Evolutionary conservation across 2,329 filamentous ascomycete genomes (phyloP).

Genomic region (Ophiostoma fasciatum): DNA sequence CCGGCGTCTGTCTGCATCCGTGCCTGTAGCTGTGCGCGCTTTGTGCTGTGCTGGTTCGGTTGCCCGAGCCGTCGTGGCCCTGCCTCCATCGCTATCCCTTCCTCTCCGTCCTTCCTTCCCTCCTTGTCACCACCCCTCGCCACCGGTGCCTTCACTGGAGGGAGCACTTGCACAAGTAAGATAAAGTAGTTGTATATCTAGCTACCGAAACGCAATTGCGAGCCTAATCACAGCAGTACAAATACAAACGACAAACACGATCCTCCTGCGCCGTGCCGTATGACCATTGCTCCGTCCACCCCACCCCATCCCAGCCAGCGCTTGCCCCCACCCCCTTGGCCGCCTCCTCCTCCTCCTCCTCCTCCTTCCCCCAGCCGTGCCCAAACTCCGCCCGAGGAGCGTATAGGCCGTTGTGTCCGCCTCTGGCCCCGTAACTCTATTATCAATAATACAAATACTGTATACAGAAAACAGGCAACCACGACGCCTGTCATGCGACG

Average conservation of each 20-base stretch:
- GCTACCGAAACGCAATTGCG: no score
- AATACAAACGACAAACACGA: no score
- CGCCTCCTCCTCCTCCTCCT: no score
- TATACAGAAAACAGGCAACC: constrained; percentile 13
- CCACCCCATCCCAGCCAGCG: background rate
- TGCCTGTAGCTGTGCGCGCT: background rate
- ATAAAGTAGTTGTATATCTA: no score
- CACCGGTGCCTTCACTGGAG: no score
- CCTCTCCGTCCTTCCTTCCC: background rate
- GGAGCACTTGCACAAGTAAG: no score
- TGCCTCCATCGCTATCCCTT: constrained; percentile 1
- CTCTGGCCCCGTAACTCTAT: constrained; percentile 8
- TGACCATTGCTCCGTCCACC: background rate
- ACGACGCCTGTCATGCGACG: constrained; percentile 10
- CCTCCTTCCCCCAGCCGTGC: constrained; percentile 4
- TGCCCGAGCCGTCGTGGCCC: no score
- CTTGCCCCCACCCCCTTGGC: constrained; percentile 3
- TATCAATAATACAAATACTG: constrained; percentile 12
- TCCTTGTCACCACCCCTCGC: constrained; percentile 3
- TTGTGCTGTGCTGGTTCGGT: background rate
- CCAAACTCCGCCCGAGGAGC: constrained; percentile 10
- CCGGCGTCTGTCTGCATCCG: background rate
- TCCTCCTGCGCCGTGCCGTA: no score
- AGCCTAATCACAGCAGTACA: no score
- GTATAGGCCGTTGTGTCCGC: constrained; percentile 2